A percentile compares a stretch with the other conserved stretches of the same genome.
Evolutionary conservation across 495 filamentous ascomycete genomes (phyloP).

Genomic region (Neurospora sp.): DNA sequence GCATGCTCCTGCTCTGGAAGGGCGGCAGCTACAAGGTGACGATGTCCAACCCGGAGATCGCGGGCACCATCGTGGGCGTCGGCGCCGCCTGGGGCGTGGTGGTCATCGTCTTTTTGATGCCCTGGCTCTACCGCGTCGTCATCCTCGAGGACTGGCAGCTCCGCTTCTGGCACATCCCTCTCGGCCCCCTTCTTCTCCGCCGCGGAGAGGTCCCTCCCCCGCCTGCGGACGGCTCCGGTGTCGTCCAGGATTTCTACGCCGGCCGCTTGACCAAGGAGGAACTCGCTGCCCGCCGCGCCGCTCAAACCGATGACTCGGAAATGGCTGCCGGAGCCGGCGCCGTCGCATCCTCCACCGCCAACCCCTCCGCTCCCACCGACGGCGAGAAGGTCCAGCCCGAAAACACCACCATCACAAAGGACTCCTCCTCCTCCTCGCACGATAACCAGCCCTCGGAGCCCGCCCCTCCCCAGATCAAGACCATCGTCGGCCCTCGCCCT

Average conservation of each 20-base stretch:
- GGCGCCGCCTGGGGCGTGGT: slow-evolving; percentile 8
- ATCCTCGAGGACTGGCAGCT: slow-evolving; percentile 46
- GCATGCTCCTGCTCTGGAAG: slow-evolving; percentile 55
- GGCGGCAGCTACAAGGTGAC: slow-evolving; percentile 32
- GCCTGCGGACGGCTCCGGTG: slow-evolving; percentile 21
- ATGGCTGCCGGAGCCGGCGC: background rate
- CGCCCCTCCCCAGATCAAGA: slow-evolving; percentile 1
- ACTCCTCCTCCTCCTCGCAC: background rate
- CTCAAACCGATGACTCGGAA: slow-evolving; percentile 6
- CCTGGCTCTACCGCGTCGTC: slow-evolving; percentile 51
- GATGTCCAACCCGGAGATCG: slow-evolving; percentile 30
- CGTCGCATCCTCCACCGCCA: background rate
- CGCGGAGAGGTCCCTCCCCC: slow-evolving; percentile 39
- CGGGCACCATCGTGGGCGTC: slow-evolving; percentile 7
- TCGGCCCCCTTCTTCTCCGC: slow-evolving; percentile 45
- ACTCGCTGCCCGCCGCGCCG: slow-evolving; percentile 30
- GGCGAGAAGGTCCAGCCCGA: background rate
- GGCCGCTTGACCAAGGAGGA: slow-evolving; percentile 37
- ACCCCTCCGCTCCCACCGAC: background rate
- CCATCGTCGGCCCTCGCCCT: slow-evolving; percentile 25
- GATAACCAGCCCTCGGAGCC: background rate
- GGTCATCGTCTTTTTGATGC: slow-evolving; percentile 43
- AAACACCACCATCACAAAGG: background rate
- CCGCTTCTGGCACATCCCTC: slow-evolving; percentile 46
- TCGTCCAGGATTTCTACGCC: slow-evolving; percentile 45